phyloP scores from a whole-genome alignment of 1,139 yeast genomes.

The Suhomyces choctaworum region DNA sequence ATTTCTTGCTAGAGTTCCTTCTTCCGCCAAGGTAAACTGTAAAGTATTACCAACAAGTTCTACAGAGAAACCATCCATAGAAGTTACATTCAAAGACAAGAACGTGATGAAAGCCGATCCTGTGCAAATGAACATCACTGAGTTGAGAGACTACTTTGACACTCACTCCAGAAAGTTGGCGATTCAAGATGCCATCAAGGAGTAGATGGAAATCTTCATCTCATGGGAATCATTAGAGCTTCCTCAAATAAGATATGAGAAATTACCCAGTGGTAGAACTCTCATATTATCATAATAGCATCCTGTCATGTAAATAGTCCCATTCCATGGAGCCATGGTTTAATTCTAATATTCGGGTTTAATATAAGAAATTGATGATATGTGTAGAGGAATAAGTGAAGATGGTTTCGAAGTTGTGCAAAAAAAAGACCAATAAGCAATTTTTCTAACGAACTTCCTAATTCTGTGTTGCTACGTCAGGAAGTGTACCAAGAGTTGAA shows the following conservation, averaged over 20 bases:
- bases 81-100: constrained; percentile 83
- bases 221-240: too few species aligned
- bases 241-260: too few species aligned
- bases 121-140: constrained; percentile 48
- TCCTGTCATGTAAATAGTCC: constrained; percentile 8
- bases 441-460: background rate
- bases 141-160: constrained; percentile 58
- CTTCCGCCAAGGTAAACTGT: constrained; percentile 56
- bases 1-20: constrained; percentile 79
- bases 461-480: too few species aligned
- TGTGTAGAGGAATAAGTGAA: too few species aligned
- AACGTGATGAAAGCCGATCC: constrained; percentile 71
- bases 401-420: too few species aligned
- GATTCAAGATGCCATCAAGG: constrained; percentile 59
- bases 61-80: constrained; percentile 55
- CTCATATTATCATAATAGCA: too few species aligned
- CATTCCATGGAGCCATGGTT: constrained; percentile 2
- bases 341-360: constrained; percentile 7
- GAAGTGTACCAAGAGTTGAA: too few species aligned
- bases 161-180: constrained; percentile 70
- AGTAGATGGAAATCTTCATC: too few species aligned
- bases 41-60: constrained; percentile 52
- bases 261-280: too few species aligned
- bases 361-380: too few species aligned
- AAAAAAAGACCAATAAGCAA: background rate